Percentiles rank a stretch among this genome's conserved stretches.
These are phyloP conservation scores for Erodium texanum DNA, from an alignment of 441 rosid species.

Conservation along the genomic window DNA sequence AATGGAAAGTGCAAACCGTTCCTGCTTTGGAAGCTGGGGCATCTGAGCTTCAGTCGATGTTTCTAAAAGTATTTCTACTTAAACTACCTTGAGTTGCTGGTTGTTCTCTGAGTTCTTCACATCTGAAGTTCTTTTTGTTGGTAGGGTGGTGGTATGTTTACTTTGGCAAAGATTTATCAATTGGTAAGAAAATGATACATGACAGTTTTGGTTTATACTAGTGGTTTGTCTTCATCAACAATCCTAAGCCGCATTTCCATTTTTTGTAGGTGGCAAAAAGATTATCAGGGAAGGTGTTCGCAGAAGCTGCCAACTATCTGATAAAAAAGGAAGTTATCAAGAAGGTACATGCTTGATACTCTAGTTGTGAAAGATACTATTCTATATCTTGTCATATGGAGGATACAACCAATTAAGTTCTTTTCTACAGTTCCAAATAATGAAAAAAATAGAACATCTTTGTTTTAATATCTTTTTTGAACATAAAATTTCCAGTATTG, in stretches of 20 bases:
- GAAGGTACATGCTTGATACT: slow-evolving; percentile 38
- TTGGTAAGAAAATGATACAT: slow-evolving; percentile 38
- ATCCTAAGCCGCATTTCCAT: slow-evolving; percentile 18
- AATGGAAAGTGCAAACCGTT: slow-evolving; percentile 55
- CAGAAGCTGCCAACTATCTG: slow-evolving; percentile 81
- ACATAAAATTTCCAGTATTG: not conserved
- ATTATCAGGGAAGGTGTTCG: slow-evolving; percentile 56
- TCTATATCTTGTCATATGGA: not conserved
- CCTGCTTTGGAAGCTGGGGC: slow-evolving; percentile 53
- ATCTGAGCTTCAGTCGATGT: slow-evolving; percentile 45
- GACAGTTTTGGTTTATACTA: slow-evolving; percentile 8
- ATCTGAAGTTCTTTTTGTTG: slow-evolving; percentile 5
- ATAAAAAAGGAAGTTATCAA: slow-evolving; percentile 60
- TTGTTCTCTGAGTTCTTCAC: slow-evolving; percentile 10
- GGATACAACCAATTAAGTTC: not conserved
- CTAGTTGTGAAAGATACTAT: not conserved
- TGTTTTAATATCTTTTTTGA: not conserved
- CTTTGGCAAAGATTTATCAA: slow-evolving; percentile 66
- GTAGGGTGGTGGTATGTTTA: slow-evolving; percentile 70
- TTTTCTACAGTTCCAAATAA: not conserved
- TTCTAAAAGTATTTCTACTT: slow-evolving; percentile 53
- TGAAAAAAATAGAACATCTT: not conserved
- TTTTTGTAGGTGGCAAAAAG: slow-evolving; percentile 47
- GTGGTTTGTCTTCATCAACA: not conserved
- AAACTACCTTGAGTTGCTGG: not conserved